Conservation (phyloP, 768 basidiomycete species). For the Pholiota molesta region DNA sequence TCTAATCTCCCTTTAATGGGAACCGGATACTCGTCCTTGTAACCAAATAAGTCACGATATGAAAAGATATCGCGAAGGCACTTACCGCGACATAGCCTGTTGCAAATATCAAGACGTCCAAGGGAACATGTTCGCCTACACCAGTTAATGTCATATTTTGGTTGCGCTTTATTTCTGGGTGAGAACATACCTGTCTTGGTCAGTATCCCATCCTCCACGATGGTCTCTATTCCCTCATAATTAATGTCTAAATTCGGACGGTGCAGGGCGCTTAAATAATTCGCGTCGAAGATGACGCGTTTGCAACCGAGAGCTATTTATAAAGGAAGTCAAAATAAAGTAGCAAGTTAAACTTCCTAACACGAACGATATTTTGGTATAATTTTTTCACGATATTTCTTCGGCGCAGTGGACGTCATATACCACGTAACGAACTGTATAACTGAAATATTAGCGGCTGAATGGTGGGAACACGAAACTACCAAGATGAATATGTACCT, state of each 20-base stretch:
- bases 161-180: background rate
- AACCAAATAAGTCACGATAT: background rate
- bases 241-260: constrained; percentile 48
- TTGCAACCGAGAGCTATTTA: constrained; percentile 53
- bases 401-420: constrained; percentile 43
- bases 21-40: constrained; percentile 38
- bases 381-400: constrained; percentile 43
- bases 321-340: background rate
- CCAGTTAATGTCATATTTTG: background rate
- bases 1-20: constrained; percentile 29
- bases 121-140: constrained; percentile 34
- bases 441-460: background rate
- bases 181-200: constrained; percentile 38
- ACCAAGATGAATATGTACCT: background rate
- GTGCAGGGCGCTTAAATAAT: constrained; percentile 47
- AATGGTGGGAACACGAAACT: background rate
- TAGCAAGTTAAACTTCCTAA: background rate
- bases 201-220: constrained; percentile 44
- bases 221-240: constrained; percentile 41
- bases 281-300: constrained; percentile 52
- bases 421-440: constrained; percentile 30
- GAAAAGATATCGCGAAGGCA: background rate
- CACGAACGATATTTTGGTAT: constrained; percentile 51
- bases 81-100: constrained; percentile 35
- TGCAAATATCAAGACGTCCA: constrained; percentile 43